Evolutionary conservation across 1,284 basidiomycete species (phyloP).

Genomic region (Leccinum subfulvum): DNA sequence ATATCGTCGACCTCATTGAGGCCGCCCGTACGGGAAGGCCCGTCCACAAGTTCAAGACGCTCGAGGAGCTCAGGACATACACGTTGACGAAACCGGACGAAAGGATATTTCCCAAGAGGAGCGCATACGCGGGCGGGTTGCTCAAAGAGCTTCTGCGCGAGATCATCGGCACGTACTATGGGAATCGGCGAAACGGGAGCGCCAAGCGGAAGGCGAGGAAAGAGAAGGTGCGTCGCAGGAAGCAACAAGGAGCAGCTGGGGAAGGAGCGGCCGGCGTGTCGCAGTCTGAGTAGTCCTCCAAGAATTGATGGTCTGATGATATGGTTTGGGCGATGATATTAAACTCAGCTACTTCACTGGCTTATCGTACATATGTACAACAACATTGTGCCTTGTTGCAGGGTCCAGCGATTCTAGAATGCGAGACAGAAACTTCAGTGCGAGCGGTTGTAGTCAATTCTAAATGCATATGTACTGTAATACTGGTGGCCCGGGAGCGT

Average conservation of each 20-base stretch:
- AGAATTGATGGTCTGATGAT: neutral
- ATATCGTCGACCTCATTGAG: constrained; percentile 40
- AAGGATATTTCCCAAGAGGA: neutral
- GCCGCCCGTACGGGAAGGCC: neutral
- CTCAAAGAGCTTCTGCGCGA: neutral
- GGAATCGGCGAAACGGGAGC: neutral
- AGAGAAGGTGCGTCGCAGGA: neutral
- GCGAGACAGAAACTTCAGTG: neutral
- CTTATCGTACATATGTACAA: neutral
- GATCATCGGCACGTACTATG: neutral
- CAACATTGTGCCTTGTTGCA: neutral
- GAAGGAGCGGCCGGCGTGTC: neutral
- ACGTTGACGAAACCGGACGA: neutral
- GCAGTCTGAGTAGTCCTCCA: neutral
- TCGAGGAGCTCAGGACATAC: neutral
- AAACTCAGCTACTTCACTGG: neutral
- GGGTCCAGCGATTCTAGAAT: neutral
- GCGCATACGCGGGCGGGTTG: neutral
- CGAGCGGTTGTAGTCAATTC: no score
- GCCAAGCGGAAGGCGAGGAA: neutral
- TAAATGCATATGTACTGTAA: no score
- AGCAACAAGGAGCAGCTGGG: neutral
- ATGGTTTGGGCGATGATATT: neutral
- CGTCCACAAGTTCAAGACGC: neutral
- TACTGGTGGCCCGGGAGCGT: no score